These are phyloP conservation scores for Leccinum olivaceopallidum DNA, from an alignment of 768 basidiomycete species.

Conservation along the genomic window DNA sequence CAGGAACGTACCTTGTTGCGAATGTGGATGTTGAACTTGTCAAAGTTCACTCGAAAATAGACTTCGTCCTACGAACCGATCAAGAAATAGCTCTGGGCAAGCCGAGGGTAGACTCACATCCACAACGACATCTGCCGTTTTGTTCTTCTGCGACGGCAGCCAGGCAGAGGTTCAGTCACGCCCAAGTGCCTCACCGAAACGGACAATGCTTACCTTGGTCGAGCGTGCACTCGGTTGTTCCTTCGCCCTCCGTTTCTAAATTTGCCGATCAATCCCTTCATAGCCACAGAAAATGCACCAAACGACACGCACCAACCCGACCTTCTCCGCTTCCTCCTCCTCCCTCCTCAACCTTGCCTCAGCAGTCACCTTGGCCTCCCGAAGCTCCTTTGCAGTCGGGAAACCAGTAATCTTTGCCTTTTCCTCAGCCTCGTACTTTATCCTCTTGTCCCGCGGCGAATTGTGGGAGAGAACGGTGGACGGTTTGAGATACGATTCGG, in stretches of 20 bases:
- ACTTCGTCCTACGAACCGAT: conserved; percentile 54
- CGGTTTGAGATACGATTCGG: conserved; percentile 72
- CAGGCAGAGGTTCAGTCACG: conserved; percentile 26
- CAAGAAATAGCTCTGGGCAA: background rate
- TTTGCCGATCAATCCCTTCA: conserved; percentile 23
- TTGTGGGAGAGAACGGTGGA: conserved; percentile 76
- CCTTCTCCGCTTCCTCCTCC: conserved; percentile 71
- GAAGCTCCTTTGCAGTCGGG: conserved; percentile 78
- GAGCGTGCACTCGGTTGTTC: conserved; percentile 42
- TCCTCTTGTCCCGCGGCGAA: conserved; percentile 78
- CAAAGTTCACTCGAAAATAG: conserved; percentile 86
- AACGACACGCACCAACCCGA: conserved; percentile 56
- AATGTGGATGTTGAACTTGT: conserved; percentile 72
- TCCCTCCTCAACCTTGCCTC: conserved; percentile 62
- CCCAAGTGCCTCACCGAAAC: conserved; percentile 3
- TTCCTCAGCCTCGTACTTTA: conserved; percentile 80
- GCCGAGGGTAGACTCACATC: conserved; percentile 53
- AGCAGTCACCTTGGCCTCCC: conserved; percentile 69
- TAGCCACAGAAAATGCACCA: background rate
- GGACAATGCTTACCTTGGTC: conserved; percentile 49
- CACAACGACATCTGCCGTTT: conserved; percentile 54
- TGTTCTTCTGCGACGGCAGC: conserved; percentile 41
- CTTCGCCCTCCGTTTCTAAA: conserved; percentile 66
- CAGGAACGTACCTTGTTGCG: conserved; percentile 60
- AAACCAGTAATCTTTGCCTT: conserved; percentile 72